Evolutionary conservation across 331 rosid genomes (phyloP), one percentile per base, ranked within the genome.

Genomic region (Acacia pycnantha): DNA sequence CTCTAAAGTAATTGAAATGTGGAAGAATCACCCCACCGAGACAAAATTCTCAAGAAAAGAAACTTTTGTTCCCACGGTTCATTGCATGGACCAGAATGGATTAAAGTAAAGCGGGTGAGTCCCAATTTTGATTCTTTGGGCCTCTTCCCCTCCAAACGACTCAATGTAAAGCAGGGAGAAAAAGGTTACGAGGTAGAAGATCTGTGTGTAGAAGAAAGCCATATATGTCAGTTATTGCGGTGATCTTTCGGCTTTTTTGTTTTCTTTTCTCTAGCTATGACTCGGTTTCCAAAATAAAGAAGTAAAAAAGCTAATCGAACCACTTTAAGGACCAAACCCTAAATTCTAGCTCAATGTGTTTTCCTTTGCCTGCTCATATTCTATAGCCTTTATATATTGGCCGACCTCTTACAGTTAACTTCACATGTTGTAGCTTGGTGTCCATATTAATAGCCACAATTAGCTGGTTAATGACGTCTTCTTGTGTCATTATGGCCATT

Each of bases 311-410:
- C 50, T 1, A 71, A 43, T 33, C 29, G 18, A 41, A 46, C 33
- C 37, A 26, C 58, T 71, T 44, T 71, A 70, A 46, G 76, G 76
- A 26, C 76, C 76, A 46, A 71, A n/a, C 56, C 76, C 76, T 71
- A 71, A 26, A 46, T 44, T 46, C 14, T 46, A 71, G 58, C 59
- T 46, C 19, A 3, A 44, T 24, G 27, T 46, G 40, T 6, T 15
- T 46, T 50, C 59, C 58, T 46, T 70, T 71, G 40, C 76, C 51
- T 24, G 76, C 76, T 71, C 58, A 14, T 53, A 53, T 14, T 15
- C 41, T 26, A 27, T 62, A 71, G 58, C 40, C 58, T 22, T 56
- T 71, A 6, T 26, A 6, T 2, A 11, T 71, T 12, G 10, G 53
- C 53, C 19, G 21, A 21, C 74, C 74, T 70, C 50, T 50, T 8